Base-by-base conservation (phyloP, 2,329 filamentous ascomycete species). In the Ophiostoma sp. region DNA sequence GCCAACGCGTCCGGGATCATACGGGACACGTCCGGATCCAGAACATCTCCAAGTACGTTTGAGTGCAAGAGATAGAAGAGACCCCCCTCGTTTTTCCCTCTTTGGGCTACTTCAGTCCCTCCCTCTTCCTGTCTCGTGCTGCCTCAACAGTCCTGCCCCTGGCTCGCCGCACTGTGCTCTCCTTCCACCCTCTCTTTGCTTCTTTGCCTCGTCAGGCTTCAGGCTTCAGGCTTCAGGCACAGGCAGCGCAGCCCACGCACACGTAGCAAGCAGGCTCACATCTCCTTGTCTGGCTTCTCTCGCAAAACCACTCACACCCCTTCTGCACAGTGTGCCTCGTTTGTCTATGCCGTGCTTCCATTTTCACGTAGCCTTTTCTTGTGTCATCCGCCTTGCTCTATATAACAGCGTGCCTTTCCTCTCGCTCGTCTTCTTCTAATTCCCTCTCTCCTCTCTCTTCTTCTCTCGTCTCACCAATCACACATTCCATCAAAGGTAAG, bases 11-110 rank as follows among this genome's bases (percentile, higher is more conserved):
- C 63, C 63, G 63, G 63, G 41, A 44, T 18, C 40, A 36, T 27
- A 36, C 63, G 63, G 63, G 63, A 44, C 63, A 44, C 63, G 63
- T 27, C 63, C 63, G 63, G 40, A 18, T 36, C 14, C n/a, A 44
- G 41, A 41, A 27, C 41, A 45, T 64, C 63, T 45, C 63, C 63
- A 64, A 64, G 18, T 40, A 12, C n/a, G 42, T 27, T 27, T 36
- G 9, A 64, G 40, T 27, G 14, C 3, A n/a, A 45, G 36, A 44
- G 40, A 44, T 44, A 45, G 12, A 63, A 14, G 9, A 1, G 38
- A 60, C 42, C 11, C 63, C 42, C 18, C 42, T 64, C 42, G 42
- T 44, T 63, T 42, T 64, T 64, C 36, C 63, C 41, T 47, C 4
- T 47, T 64, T 16, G 63, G 42, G 63, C 27, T 27, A 27, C 27